phyloP scores from a whole-genome alignment of 2,329 filamentous ascomycete genomes.

The Talaromyces sp. region DNA sequence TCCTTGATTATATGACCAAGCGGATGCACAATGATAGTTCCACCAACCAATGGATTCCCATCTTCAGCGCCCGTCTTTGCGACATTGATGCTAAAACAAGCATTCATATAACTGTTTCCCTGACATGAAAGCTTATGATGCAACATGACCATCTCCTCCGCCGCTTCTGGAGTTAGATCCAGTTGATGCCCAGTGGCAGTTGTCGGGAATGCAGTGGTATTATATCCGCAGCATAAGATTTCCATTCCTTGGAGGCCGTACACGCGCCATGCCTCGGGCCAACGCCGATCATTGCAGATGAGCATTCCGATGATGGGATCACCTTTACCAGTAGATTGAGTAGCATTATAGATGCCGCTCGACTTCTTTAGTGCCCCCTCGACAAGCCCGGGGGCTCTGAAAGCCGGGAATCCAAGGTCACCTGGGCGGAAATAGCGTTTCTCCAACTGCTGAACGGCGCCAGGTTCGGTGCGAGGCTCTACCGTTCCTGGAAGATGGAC shows the following conservation, averaged over 20 bases:
- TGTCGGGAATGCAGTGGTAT: slow-evolving; percentile 40
- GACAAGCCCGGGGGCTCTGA: slow-evolving; percentile 50
- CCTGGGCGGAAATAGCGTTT: slow-evolving; percentile 56
- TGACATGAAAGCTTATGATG: slow-evolving; percentile 46
- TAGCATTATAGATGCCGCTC: slow-evolving; percentile 6
- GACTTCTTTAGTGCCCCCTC: slow-evolving; percentile 19
- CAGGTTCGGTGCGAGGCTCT: slow-evolving; percentile 50
- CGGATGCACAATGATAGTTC: slow-evolving; percentile 18
- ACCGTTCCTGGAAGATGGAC: slow-evolving; percentile 54
- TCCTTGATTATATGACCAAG: slow-evolving; percentile 18
- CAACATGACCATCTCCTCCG: slow-evolving; percentile 49
- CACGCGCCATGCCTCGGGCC: slow-evolving; percentile 53
- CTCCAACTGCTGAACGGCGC: slow-evolving; percentile 54
- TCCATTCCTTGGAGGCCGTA: slow-evolving; percentile 53
- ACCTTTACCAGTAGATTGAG: slow-evolving; percentile 32
- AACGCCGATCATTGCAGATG: slow-evolving; percentile 56
- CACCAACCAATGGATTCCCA: slow-evolving; percentile 35
- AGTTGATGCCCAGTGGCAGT: slow-evolving; percentile 44
- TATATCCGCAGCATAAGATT: slow-evolving; percentile 51
- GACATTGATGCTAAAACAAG: slow-evolving; percentile 50
- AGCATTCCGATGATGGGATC: slow-evolving; percentile 56
- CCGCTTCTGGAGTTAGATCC: slow-evolving; percentile 44
- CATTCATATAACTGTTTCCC: slow-evolving; percentile 54
- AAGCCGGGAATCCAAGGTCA: slow-evolving; percentile 53
- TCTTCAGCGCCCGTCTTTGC: slow-evolving; percentile 53